These are phyloP conservation scores for Kodamaea neixiangensis DNA, from an alignment of 805 yeast species.

Conservation along the genomic window DNA sequence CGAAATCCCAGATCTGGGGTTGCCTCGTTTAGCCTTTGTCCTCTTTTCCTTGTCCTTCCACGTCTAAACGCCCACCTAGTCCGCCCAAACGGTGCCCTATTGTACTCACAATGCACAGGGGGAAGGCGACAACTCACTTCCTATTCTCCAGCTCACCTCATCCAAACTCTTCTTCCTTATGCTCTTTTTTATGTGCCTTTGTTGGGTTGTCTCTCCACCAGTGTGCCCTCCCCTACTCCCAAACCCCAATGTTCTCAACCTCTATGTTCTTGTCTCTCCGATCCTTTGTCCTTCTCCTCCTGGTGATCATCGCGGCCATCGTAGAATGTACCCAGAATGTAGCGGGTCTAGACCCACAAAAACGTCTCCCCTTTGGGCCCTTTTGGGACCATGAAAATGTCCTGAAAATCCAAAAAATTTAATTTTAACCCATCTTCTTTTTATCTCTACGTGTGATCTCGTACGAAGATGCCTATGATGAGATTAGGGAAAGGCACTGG, in stretches of 20 bases:
- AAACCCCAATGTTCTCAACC: background rate
- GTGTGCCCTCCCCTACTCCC: no score
- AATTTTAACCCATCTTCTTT: background rate
- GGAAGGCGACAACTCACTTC: no score
- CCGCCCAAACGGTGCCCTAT: slow-evolving; percentile 1
- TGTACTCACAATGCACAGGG: background rate
- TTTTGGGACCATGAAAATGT: background rate
- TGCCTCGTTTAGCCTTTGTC: slow-evolving; percentile 1
- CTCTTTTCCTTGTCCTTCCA: background rate
- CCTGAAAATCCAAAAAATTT: background rate
- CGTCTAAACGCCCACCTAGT: slow-evolving; percentile 4
- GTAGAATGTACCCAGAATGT: background rate
- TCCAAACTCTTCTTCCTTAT: no score
- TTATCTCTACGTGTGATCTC: background rate
- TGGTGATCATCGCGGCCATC: background rate
- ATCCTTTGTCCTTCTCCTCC: background rate
- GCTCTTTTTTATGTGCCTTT: background rate
- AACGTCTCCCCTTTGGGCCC: no score
- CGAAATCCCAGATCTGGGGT: slow-evolving; percentile 4
- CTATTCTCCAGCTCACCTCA: no score
- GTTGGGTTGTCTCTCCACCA: background rate
- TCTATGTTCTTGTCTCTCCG: background rate
- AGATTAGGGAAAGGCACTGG: background rate
- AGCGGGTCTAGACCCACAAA: background rate
- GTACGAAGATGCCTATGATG: background rate